Base-by-base conservation (phyloP, 164 flowering plant species). In the Vitis riparia region DNA sequence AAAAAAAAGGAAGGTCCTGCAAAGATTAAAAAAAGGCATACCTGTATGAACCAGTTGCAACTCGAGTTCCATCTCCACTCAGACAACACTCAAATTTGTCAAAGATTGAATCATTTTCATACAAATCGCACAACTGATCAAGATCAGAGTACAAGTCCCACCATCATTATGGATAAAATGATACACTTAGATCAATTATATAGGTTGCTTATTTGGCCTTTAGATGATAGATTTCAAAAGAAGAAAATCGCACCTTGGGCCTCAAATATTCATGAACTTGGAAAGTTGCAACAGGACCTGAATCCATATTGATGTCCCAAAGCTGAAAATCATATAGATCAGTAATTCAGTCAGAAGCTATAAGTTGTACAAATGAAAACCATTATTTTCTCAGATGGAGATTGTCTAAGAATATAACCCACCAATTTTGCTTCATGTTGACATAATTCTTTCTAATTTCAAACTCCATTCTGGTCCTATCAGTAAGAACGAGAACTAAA, bases 261-360 rank as follows among this genome's bases (percentile, higher is more conserved):
- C 99, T 93, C 67, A 95, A 77, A 81, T 93, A 73, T 73, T 95
- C 99, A 72, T 95, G 99, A 81, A 95, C 99, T 84, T 90, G 94
- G 81, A 88, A 95, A 48, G 99, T 91, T 67, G 97, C 68, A 66
- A 95, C 97, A 56, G 99, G 99, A 75, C 98, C 98, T 60, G 99
- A 87, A 85, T 95, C 99, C 99, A 95, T 95, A 68, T 93, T 95
- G 74, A 95, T 88, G 76, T 95, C 99, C 99, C 99, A 95, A 65
- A 95, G 85, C 99, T 95, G 86, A 65, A 19, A 73, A 71, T 48
- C 55, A 79, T 49, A 61, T 55, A 60, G 78, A 68, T 52, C 57
- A 15, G 44, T 37, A 37, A 37, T 37, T 37, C 44, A 37, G 44
- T 37, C 44, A 37, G 44, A 37, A 37, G 44, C 44, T 37, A 37